phyloP scores from a whole-genome alignment of 2,329 filamentous ascomycete genomes.

The Hymenoscyphus occultus region DNA sequence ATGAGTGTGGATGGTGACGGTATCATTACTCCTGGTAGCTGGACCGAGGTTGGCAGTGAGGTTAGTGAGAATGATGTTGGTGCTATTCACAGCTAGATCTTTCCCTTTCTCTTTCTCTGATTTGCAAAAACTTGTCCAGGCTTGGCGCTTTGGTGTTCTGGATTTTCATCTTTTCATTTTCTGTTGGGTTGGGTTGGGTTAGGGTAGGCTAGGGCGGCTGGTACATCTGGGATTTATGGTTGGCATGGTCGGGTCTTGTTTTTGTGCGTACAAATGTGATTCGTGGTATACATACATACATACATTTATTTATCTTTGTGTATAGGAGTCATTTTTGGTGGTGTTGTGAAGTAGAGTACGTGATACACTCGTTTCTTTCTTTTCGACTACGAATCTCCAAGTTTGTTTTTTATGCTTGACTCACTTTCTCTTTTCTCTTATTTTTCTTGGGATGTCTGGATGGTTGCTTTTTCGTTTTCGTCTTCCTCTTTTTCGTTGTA shows the following conservation, averaged over 20 bases:
- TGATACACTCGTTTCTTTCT: neutral
- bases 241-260: too few relatives aligned
- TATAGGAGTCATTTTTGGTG: neutral
- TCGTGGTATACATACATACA: neutral
- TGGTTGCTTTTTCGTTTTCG: too few relatives aligned
- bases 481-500: too few relatives aligned
- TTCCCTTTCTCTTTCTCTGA: constrained; percentile 2
- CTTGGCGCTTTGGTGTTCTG: neutral
- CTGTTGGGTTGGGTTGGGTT: neutral
- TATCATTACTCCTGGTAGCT: constrained; percentile 58
- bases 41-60: constrained; percentile 63
- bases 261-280: too few relatives aligned
- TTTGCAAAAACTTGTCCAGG: neutral
- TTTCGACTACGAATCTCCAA: too few relatives aligned
- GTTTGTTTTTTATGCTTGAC: too few relatives aligned
- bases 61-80: constrained; percentile 45
- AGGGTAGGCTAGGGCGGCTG: too few relatives aligned
- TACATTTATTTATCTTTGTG: neutral
- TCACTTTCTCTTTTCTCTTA: too few relatives aligned
- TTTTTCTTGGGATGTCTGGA: too few relatives aligned
- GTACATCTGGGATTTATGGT: too few relatives aligned
- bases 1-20: constrained; percentile 57
- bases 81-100: constrained; percentile 28
- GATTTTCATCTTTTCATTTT: neutral
- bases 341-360: neutral